Evolutionary conservation across 176 grass and related monocot genomes (phyloP).

Genomic region (Olyra latifolia): DNA sequence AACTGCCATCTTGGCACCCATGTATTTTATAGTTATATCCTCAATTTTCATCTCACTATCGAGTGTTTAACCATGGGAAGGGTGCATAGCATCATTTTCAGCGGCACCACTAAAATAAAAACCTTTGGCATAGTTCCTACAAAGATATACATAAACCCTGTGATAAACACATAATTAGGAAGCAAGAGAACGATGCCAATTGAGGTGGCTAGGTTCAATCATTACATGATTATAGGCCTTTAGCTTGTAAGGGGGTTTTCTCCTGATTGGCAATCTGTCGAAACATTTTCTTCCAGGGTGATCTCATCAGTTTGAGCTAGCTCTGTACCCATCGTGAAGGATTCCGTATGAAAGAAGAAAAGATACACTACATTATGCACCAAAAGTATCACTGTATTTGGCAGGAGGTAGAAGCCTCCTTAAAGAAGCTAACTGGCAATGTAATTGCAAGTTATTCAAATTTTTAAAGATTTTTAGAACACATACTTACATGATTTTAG

Average conservation of each 20-base stretch:
- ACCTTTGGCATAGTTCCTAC: neutral
- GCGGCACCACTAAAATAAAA: neutral
- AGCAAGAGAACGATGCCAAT: neutral
- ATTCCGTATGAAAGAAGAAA: neutral
- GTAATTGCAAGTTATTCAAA: too few species aligned
- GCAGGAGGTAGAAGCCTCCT: too few species aligned
- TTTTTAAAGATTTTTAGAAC: neutral
- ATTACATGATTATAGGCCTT: neutral
- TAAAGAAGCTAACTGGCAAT: too few species aligned
- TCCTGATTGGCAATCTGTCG: neutral
- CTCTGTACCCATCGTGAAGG: neutral
- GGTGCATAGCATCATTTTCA: neutral
- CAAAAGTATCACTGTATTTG: too few species aligned
- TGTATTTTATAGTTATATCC: neutral
- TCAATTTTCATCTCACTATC: neutral
- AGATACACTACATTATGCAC: neutral
- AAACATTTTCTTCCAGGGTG: neutral
- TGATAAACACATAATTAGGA: neutral
- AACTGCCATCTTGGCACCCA: too few species aligned
- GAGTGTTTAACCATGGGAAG: neutral
- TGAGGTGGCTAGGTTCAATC: neutral
- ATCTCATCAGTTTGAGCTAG: too few species aligned
- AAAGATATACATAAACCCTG: neutral
- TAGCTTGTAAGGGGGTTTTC: neutral
- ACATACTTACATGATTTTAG: too few species aligned